Percentiles rank a stretch among this genome's conserved stretches.
Conservation (phyloP, 1,284 basidiomycete genomes). For the Pterula multifida region DNA sequence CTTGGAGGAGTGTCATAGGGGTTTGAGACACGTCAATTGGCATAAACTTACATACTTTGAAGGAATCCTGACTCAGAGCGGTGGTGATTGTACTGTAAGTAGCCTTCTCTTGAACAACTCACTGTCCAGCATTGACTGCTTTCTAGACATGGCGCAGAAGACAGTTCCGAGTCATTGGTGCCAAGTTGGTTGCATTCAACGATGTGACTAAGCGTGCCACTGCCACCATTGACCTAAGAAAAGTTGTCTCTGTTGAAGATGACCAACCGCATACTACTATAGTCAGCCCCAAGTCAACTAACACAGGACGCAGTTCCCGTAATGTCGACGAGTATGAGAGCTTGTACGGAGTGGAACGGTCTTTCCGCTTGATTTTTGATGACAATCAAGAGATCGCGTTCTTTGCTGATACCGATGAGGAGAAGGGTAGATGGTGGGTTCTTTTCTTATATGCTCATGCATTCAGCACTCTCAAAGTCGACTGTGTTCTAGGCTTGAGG, state of each 20-base stretch:
- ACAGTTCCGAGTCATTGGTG: slow-evolving; percentile 78
- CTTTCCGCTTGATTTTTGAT: slow-evolving; percentile 79
- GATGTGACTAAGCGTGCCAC: slow-evolving; percentile 90
- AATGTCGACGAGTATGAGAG: slow-evolving; percentile 58
- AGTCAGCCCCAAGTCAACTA: slow-evolving; percentile 28
- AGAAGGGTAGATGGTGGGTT: slow-evolving; percentile 78
- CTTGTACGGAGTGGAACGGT: slow-evolving; percentile 67
- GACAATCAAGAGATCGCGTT: slow-evolving; percentile 77
- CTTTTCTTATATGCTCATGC: slow-evolving; percentile 3
- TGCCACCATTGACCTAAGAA: slow-evolving; percentile 83
- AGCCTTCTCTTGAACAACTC: slow-evolving; percentile 8
- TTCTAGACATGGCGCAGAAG: slow-evolving; percentile 79
- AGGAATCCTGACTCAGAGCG: slow-evolving; percentile 88
- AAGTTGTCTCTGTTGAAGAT: slow-evolving; percentile 71
- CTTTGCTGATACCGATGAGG: slow-evolving; percentile 84
- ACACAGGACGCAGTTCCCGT: slow-evolving; percentile 23
- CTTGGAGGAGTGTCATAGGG: slow-evolving; percentile 86
- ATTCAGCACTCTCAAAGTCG: slow-evolving; percentile 8
- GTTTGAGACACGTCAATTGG: slow-evolving; percentile 81
- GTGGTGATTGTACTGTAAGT: slow-evolving; percentile 87
- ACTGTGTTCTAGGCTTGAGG: slow-evolving; percentile 53
- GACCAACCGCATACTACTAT: slow-evolving; percentile 39
- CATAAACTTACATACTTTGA: slow-evolving; percentile 87
- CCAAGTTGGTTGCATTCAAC: slow-evolving; percentile 83
- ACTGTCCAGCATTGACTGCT: slow-evolving; percentile 3